Evolutionary conservation across 129 eudicot species (phyloP), one percentile per base, ranked within the genome.

Genomic region (carrot (Daucus carota)): DNA sequence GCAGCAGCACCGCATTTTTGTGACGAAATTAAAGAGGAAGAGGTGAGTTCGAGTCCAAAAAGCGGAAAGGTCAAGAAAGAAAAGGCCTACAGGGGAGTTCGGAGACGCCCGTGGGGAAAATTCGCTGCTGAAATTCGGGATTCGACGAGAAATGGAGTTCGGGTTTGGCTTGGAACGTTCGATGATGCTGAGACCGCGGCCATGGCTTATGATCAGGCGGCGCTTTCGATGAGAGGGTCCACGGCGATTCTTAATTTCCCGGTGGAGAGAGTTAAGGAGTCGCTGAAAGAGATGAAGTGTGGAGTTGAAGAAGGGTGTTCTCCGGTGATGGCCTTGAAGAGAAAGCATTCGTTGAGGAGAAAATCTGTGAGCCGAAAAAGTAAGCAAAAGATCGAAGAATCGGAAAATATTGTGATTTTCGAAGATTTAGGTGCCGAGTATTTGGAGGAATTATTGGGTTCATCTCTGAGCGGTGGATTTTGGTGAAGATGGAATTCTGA

Each of bases 121-220:
- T 62, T 62, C 28, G 68, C 68, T 0, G 68, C 68, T 10, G 68
- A 62, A 62, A 62, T 62, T 0, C 12, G 68, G 12, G 68, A 62
- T 62, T 62, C 68, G 0, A 62, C 68, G 3, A 62, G 96, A 41
- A 79, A 83, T 15, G 97, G 97, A 0, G 75, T 83, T 3, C 73
- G 97, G 40, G 96, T 92, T 8, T 92, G 97, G 97, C 83, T 92
- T 0, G 96, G 97, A 9, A 92, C 97, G 59, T 92, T 92, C 41
- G 97, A 87, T 70, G 84, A 70, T 18, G 95, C 92, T 0, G 95
- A 92, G 75, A 94, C 83, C 1, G 97, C 97, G 4, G 97, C 97
- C 7, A 43, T 88, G 86, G 97, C 97, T 1, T 92, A 92, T 32
- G 97, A 92, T 70, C 97, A 89, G 28, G 97, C 97, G 5, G 95